Evolutionary conservation across 2,329 filamentous ascomycete species (phyloP).

Genomic region (Lomentospora prolificans): DNA sequence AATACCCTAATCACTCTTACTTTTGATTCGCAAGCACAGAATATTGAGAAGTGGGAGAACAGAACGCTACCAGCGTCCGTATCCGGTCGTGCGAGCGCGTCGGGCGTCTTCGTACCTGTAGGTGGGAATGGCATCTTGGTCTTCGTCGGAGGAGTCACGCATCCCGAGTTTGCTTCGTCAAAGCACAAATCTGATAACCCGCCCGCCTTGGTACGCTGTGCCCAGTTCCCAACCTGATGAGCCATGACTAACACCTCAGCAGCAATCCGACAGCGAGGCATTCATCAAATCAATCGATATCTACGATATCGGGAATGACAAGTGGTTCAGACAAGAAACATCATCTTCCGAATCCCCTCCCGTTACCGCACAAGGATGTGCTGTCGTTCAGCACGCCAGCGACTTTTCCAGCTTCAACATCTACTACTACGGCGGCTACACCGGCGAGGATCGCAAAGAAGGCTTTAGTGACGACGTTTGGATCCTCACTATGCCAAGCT

Average conservation of each 20-base stretch:
- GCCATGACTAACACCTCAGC: neutral
- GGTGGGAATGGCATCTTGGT: slow-evolving; percentile 67
- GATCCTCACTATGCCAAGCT: slow-evolving; percentile 70
- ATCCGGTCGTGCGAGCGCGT: slow-evolving; percentile 49
- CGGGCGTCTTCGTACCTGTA: slow-evolving; percentile 68
- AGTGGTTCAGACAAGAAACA: slow-evolving; percentile 62
- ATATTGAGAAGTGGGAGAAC: slow-evolving; percentile 46
- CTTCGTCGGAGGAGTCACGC: slow-evolving; percentile 63
- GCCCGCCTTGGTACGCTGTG: slow-evolving; percentile 21
- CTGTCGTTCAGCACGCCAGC: slow-evolving; percentile 60
- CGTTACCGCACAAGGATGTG: slow-evolving; percentile 57
- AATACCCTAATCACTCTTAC: slow-evolving; percentile 41
- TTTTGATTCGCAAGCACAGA: slow-evolving; percentile 46
- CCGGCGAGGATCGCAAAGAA: slow-evolving; percentile 32
- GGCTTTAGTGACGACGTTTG: slow-evolving; percentile 59
- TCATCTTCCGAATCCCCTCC: slow-evolving; percentile 40
- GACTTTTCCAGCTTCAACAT: slow-evolving; percentile 71
- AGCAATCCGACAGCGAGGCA: slow-evolving; percentile 55
- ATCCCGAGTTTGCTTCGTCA: slow-evolving; percentile 37
- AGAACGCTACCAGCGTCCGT: slow-evolving; percentile 38
- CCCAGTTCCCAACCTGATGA: neutral
- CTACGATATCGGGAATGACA: slow-evolving; percentile 60
- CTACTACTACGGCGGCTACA: slow-evolving; percentile 74
- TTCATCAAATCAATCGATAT: slow-evolving; percentile 67
- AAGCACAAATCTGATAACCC: slow-evolving; percentile 19